Conservation (phyloP, 331 rosid genomes). For the Quercus lobata region DNA sequence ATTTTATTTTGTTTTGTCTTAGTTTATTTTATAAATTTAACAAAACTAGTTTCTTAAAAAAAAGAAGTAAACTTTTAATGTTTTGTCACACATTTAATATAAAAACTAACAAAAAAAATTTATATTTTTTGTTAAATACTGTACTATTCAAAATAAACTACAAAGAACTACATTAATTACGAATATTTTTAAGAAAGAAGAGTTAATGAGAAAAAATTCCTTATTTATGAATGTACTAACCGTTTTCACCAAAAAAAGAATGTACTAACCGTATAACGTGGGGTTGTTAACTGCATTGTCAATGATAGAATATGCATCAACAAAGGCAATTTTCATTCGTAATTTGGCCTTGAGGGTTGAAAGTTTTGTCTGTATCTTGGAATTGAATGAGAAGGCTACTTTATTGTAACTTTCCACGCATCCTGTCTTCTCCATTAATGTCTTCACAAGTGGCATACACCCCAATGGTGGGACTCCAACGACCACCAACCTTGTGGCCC, state of each 20-base stretch:
- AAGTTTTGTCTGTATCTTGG: constrained; percentile 34
- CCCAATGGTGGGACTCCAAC: constrained; percentile 80
- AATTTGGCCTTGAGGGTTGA: constrained; percentile 21
- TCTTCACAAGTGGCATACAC: constrained; percentile 57
- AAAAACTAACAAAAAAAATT: no score
- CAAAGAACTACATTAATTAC: no score
- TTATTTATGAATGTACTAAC: not conserved
- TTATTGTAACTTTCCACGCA: constrained; percentile 45
- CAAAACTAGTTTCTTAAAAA: no score
- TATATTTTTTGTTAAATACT: no score
- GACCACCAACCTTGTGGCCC: constrained; percentile 33
- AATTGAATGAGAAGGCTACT: constrained; percentile 47
- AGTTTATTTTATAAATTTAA: no score
- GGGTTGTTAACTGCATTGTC: constrained; percentile 41
- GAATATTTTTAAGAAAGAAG: no score
- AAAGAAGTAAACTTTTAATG: no score
- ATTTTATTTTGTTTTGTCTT: no score
- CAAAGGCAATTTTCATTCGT: constrained; percentile 32
- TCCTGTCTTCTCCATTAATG: constrained; percentile 11
- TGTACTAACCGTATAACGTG: constrained; percentile 33
- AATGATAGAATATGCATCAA: constrained; percentile 45
- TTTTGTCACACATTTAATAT: no score
- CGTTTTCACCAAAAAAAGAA: no score
- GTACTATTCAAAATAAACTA: no score
- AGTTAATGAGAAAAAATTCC: not conserved